phyloP scores from a whole-genome alignment of 345 rosid genomes.

The Murraya paniculata region DNA sequence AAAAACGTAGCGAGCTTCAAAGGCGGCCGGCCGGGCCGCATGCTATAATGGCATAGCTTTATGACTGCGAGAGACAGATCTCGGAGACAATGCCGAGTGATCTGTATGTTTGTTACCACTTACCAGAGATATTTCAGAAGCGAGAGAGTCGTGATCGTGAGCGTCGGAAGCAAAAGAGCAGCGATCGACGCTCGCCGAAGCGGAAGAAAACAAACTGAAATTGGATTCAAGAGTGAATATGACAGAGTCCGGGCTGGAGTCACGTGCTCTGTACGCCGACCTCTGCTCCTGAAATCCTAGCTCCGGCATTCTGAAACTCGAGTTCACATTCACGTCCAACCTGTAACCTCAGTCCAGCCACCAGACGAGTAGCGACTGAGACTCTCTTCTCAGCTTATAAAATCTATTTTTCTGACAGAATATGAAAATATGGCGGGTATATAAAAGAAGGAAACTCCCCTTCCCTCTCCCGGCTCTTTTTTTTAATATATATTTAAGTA shows the following conservation, averaged over 20 bases:
- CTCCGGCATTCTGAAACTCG: slow-evolving; percentile 39
- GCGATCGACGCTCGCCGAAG: slow-evolving; percentile 88
- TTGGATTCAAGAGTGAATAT: slow-evolving; percentile 78
- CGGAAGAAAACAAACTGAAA: slow-evolving; percentile 83
- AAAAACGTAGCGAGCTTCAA: not conserved
- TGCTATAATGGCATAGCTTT: too few species aligned
- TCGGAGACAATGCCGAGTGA: too few species aligned
- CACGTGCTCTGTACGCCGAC: slow-evolving; percentile 48
- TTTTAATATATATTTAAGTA: not conserved
- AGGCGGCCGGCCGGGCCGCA: too few species aligned
- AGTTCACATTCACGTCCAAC: slow-evolving; percentile 17
- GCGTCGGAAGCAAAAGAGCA: slow-evolving; percentile 86
- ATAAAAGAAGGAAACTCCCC: not conserved
- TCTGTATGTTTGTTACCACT: too few species aligned
- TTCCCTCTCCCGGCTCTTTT: not conserved
- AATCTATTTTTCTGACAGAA: not conserved
- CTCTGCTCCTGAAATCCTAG: slow-evolving; percentile 31
- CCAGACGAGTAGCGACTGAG: not conserved
- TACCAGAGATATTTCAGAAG: slow-evolving; percentile 74
- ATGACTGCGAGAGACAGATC: too few species aligned
- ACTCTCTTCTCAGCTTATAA: not conserved
- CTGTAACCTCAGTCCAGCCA: too few species aligned
- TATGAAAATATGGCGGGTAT: not conserved
- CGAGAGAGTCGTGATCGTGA: slow-evolving; percentile 60
- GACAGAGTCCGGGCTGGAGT: slow-evolving; percentile 81